These are phyloP conservation scores for Saccharomyces mikatae DNA, from an alignment of 805 yeast genomes.

Conservation along the genomic window DNA sequence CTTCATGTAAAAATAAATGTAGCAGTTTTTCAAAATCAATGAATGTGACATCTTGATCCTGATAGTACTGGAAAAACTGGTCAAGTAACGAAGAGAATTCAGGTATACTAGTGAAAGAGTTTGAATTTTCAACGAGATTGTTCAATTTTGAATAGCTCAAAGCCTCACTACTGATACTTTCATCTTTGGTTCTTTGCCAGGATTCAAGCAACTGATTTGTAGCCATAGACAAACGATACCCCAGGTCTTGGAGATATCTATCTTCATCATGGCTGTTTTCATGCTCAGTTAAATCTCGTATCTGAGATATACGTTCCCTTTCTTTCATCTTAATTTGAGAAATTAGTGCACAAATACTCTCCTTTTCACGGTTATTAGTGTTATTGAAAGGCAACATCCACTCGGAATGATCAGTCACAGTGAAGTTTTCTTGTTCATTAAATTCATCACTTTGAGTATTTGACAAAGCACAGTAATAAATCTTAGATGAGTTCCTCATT, in stretches of 20 bases:
- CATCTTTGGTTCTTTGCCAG: conserved; percentile 5
- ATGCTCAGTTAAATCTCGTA: not conserved
- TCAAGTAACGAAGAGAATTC: conserved; percentile 23
- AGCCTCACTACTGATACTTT: not conserved
- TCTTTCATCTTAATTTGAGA: not conserved
- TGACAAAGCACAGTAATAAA: not conserved
- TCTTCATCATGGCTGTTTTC: conserved; percentile 5
- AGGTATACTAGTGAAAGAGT: conserved; percentile 11
- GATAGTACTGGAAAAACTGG: conserved; percentile 22
- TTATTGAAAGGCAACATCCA: not conserved
- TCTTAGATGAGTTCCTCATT: not conserved
- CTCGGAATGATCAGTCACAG: not conserved
- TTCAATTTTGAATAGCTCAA: conserved; percentile 8
- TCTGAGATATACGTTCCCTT: not conserved
- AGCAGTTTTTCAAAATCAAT: conserved; percentile 10
- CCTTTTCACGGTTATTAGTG: not conserved
- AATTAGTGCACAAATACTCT: not conserved
- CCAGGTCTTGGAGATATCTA: conserved; percentile 20
- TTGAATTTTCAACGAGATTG: conserved; percentile 9
- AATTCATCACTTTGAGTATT: not conserved
- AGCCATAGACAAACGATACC: conserved; percentile 20
- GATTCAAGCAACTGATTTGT: conserved; percentile 13
- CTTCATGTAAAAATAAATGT: conserved; percentile 14
- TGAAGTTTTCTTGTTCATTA: not conserved
- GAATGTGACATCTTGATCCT: conserved; percentile 16